A percentile compares a stretch with the other conserved stretches of the same genome.
These are phyloP conservation scores for Trypanosoma boissoni DNA, from an alignment of 208 protist species.

Conservation along the genomic window DNA sequence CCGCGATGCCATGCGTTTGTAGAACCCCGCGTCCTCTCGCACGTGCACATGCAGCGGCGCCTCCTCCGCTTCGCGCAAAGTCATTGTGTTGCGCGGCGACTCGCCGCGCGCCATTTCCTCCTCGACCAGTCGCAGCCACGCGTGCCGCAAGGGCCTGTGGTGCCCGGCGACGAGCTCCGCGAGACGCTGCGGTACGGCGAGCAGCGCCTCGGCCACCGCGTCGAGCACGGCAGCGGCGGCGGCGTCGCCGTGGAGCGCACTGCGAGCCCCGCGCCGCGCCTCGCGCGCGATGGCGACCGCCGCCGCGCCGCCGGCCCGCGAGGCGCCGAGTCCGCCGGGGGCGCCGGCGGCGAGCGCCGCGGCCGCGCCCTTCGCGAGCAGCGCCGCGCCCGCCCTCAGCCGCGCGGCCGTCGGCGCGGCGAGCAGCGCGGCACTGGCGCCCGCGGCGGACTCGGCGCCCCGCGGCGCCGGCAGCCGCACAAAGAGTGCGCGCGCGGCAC, in stretches of 20 bases:
- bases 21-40: constrained; percentile 17
- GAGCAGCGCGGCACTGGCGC: no score
- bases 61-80: no score
- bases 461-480: not conserved
- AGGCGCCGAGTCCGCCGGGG: constrained; percentile 17
- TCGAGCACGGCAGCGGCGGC: constrained; percentile 30
- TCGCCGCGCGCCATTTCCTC: constrained; percentile 15
- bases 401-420: no score
- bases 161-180: constrained; percentile 23
- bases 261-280: not conserved
- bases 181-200: constrained; percentile 30
- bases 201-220: constrained; percentile 30
- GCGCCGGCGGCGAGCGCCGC: constrained; percentile 10
- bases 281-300: constrained; percentile 33
- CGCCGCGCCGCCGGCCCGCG: constrained; percentile 49
- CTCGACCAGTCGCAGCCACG: constrained; percentile 33
- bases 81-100: not conserved
- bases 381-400: constrained; percentile 18
- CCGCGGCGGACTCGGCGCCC: no score
- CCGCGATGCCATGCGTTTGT: not conserved
- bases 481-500: not conserved
- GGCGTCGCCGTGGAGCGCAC: not conserved
- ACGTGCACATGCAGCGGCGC: constrained; percentile 34
- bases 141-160: constrained; percentile 13
- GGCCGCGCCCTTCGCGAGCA: constrained; percentile 29